Evolutionary conservation across 2,329 filamentous ascomycete species (phyloP).

Genomic region (Didymosphaeria variabile): DNA sequence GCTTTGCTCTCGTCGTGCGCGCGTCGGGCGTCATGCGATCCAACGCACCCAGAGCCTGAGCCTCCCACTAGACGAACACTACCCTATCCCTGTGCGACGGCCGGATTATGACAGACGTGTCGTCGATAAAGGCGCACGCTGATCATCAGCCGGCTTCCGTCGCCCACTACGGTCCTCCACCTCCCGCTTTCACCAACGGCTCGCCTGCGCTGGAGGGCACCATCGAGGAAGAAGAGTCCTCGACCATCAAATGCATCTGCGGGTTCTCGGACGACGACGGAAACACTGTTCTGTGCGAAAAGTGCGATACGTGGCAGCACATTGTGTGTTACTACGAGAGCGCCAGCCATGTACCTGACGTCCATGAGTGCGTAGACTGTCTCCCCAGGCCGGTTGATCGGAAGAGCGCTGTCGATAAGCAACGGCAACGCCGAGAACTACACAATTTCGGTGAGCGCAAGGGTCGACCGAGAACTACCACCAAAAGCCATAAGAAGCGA

Average conservation of each 20-base stretch:
- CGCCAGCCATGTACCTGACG: constrained; percentile 72
- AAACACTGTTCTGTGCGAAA: constrained; percentile 95
- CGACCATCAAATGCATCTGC: constrained; percentile 98
- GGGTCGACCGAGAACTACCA: constrained; percentile 77
- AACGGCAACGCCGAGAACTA: constrained; percentile 68
- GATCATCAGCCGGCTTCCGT: constrained; percentile 52
- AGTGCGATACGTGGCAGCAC: constrained; percentile 97
- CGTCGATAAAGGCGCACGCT: constrained; percentile 53
- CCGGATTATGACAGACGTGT: constrained; percentile 55
- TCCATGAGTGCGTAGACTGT: constrained; percentile 91
- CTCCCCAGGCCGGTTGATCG: constrained; percentile 78
- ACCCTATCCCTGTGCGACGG: constrained; percentile 32
- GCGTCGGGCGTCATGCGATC: constrained; percentile 54
- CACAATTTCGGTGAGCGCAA: constrained; percentile 65
- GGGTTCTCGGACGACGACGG: constrained; percentile 94
- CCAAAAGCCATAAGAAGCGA: constrained; percentile 91
- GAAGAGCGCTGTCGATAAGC: constrained; percentile 77
- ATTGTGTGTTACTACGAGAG: constrained; percentile 95
- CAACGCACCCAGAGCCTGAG: constrained; percentile 49
- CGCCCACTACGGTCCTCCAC: constrained; percentile 41
- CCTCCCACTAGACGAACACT: constrained; percentile 38
- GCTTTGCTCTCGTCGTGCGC: constrained; percentile 41
- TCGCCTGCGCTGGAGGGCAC: constrained; percentile 45
- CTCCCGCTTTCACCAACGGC: constrained; percentile 47
- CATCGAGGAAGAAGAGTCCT: constrained; percentile 77